These are phyloP conservation scores for Bauhinia variegata DNA, from an alignment of 306 rosid genomes.

Conservation along the genomic window DNA sequence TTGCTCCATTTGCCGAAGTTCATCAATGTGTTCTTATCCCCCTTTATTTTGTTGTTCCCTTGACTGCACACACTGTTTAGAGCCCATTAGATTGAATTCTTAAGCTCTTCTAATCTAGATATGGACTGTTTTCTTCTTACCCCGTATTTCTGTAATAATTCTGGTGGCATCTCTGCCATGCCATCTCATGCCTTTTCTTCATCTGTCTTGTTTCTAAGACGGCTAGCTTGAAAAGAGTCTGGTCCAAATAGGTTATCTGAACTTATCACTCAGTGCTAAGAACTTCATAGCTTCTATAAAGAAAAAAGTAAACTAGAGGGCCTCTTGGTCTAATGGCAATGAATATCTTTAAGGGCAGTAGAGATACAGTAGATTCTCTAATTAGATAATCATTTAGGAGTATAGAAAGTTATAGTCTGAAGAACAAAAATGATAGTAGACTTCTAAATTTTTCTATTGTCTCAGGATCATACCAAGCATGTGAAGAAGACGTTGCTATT, in stretches of 20 bases:
- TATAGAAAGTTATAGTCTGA: neutral
- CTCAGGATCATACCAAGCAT: conserved; percentile 50
- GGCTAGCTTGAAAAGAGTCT: neutral
- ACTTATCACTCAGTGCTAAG: neutral
- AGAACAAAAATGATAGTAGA: neutral
- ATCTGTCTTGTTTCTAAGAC: neutral
- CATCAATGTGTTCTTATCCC: too few species aligned
- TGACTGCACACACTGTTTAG: too few species aligned
- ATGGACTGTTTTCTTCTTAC: neutral
- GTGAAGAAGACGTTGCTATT: conserved; percentile 52
- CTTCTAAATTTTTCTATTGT: conserved; percentile 31
- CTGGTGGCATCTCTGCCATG: conserved; percentile 9
- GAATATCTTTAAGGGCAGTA: neutral
- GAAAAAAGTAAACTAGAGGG: neutral
- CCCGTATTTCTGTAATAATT: neutral
- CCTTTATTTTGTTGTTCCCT: too few species aligned
- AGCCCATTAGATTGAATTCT: too few species aligned
- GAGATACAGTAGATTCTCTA: conserved; percentile 4
- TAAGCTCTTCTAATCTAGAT: neutral
- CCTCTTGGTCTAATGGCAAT: neutral
- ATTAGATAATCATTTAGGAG: neutral
- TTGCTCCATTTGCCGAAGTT: too few species aligned
- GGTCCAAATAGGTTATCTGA: neutral
- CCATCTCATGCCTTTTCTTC: too few species aligned
- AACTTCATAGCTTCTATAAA: neutral